Conservation (phyloP, 257 asterid genomes). For the Nemophila menziesii region DNA sequence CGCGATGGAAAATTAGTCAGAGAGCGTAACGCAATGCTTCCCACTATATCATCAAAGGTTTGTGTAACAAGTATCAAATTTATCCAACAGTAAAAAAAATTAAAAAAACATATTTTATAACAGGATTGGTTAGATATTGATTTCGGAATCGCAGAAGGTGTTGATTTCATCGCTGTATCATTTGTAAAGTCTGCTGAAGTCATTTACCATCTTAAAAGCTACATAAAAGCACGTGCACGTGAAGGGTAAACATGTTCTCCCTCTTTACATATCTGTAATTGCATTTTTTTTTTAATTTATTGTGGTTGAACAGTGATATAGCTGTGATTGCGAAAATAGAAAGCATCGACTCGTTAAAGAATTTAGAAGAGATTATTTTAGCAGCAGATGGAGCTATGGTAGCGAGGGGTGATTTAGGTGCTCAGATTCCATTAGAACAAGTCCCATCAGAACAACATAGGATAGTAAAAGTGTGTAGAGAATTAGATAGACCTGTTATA, state of each 20-base stretch:
- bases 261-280: conserved; percentile 5
- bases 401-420: conserved; percentile 98
- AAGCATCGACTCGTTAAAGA: conserved; percentile 88
- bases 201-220: conserved; percentile 88
- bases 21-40: conserved; percentile 98
- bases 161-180: conserved; percentile 92
- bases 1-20: conserved; percentile 89
- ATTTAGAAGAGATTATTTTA: conserved; percentile 80
- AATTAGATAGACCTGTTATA: conserved; percentile 80
- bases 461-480: conserved; percentile 81
- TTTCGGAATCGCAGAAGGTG: conserved; percentile 95
- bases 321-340: conserved; percentile 84
- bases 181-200: conserved; percentile 99
- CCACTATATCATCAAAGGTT: conserved; percentile 94
- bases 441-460: conserved; percentile 93
- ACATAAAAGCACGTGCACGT: conserved; percentile 85
- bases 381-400: conserved; percentile 99
- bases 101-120: background rate
- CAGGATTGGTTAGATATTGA: conserved; percentile 99
- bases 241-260: conserved; percentile 45
- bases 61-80: too few relatives aligned
- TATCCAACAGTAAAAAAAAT: background rate
- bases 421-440: conserved; percentile 96
- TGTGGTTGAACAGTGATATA: conserved; percentile 60
- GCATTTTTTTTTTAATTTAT: conserved; percentile 2